Percentiles rank a stretch among this genome's conserved stretches.
These are phyloP conservation scores for Cordyceps fumosorosea DNA, from an alignment of 2,329 filamentous ascomycete genomes.

Conservation along the genomic window DNA sequence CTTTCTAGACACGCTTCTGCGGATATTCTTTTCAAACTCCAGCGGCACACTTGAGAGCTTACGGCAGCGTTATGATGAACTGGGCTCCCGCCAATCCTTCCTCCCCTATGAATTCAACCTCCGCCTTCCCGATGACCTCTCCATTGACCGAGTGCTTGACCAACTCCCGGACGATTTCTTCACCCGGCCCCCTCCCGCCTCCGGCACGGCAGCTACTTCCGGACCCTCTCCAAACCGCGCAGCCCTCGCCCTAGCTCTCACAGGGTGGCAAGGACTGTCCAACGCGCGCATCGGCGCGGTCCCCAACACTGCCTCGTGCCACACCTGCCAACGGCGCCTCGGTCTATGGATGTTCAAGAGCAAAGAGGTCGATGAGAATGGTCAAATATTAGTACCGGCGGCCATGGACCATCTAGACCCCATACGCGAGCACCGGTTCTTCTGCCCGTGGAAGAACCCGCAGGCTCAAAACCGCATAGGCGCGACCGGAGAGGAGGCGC, in stretches of 20 bases:
- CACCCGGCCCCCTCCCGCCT: slow-evolving; percentile 31
- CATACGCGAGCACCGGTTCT: slow-evolving; percentile 68
- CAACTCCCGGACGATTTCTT: slow-evolving; percentile 53
- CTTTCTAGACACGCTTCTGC: slow-evolving; percentile 48
- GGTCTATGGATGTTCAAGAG: slow-evolving; percentile 92
- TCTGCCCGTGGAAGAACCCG: slow-evolving; percentile 72
- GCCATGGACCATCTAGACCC: slow-evolving; percentile 63
- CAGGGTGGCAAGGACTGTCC: slow-evolving; percentile 67
- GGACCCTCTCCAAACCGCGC: slow-evolving; percentile 43
- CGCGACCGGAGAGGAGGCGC: slow-evolving; percentile 27
- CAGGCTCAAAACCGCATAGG: slow-evolving; percentile 46
- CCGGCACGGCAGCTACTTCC: slow-evolving; percentile 19
- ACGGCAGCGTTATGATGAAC: slow-evolving; percentile 58
- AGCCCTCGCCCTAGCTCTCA: slow-evolving; percentile 62
- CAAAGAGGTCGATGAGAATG: slow-evolving; percentile 54
- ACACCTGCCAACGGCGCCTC: slow-evolving; percentile 78
- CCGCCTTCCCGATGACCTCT: slow-evolving; percentile 46
- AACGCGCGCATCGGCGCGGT: slow-evolving; percentile 51
- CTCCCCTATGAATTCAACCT: slow-evolving; percentile 58
- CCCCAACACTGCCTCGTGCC: slow-evolving; percentile 70
- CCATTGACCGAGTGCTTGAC: slow-evolving; percentile 42
- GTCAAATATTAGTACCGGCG: slow-evolving; percentile 49
- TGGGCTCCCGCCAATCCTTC: slow-evolving; percentile 46
- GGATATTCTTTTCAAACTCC: slow-evolving; percentile 57
- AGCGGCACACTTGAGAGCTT: slow-evolving; percentile 51